Evolutionary conservation across 2,329 filamentous ascomycete species (phyloP), one percentile per base, ranked within the genome.

Genomic region (Periconia sp.): DNA sequence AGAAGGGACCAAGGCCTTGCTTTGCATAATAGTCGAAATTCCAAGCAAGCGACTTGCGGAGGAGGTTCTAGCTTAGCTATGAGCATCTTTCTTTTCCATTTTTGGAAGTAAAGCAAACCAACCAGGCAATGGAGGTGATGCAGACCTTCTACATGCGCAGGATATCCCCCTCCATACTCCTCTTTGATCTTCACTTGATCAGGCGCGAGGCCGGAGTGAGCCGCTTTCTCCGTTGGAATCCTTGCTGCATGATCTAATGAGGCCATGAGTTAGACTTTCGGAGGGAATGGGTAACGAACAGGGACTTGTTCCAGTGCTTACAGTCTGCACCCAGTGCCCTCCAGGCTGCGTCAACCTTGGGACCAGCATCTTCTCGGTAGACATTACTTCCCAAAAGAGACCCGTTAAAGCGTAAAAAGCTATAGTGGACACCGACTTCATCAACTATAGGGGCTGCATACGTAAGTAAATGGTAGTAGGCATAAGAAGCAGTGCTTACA

Each of bases 311-410:
- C 9, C 8, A 6, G 24, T 48, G n/a, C 73, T 43, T 52, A 81
- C 78, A 82, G 17, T 81, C 74, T 4, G 75, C 69, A 6, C 79
- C 79, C 0, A 82, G 52, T 1, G 72, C 70, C 21, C 71, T 74
- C 82, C 82, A 85, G 0, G 81, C 82, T 8, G 73, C 73, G 48
- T 85, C 82, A 0, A 84, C 80, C 42, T 81, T 77, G 0, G 78
- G 75, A 0, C 77, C 57, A 3, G 73, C 77, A 23, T 73, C 68
- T 41, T 74, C 67, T 2, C 81, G 74, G 54, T 78, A 85, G 6
- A 78, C 66, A 25, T 78, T 78, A 46, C 81, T 74, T 2, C 78
- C 66, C 39, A 83, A 50, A 8, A 86, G 77, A 0, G 78, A 79
- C 0, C 81, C 82, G 44, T 85, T 81, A 61, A 83, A 85, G 1